Evolutionary conservation across 495 filamentous ascomycete genomes (phyloP), one percentile per base, ranked within the genome.

Genomic region (Cairneyella variabilis): DNA sequence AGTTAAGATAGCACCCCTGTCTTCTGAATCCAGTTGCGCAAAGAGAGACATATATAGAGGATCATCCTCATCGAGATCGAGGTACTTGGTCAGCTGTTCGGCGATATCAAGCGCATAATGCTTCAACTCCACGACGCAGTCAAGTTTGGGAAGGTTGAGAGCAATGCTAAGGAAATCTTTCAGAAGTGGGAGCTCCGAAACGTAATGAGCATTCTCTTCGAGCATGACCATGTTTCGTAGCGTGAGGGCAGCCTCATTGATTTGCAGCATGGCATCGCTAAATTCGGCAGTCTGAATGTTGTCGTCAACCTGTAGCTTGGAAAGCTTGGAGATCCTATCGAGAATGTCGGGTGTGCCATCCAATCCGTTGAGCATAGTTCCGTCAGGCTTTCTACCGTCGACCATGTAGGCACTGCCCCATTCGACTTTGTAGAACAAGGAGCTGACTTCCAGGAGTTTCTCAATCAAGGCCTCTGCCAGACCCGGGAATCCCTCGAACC

Each of bases 161-260:
- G 88, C 74, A 53, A 96, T 84, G 58, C 86, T 84, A 32, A 97
- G 71, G 39, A 96, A 79, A 59, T 95, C 90, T 63, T 87, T 82
- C 22, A 93, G 67, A 5, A 83, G 80, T 37, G 80, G 78, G 42
- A 88, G 80, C 4, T 82, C 82, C 8, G 90, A 81, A 47, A 96
- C 76, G 60, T 88, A 92, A 21, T 76, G 69, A 0, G 93, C 93
- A 62, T 99, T 99, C 51, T 97, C 91, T 23, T 82, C 76, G 20
- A 95, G 74, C 66, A 96, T 83, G 4, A 87, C 83, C 89, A 99
- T 95, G 62, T 99, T 99, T 40, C 95, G 79, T 45, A 97, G 74
- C 21, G 95, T 88, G 30, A 97, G 72, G 17, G 83, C 89, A 3
- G 93, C 91, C 66, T 97, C 91, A 45, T 84, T 91, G 55, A 96